Evolutionary conservation across 2,329 filamentous ascomycete genomes (phyloP), one percentile per base, ranked within the genome.

Genomic region (Trichoderma gracile): DNA sequence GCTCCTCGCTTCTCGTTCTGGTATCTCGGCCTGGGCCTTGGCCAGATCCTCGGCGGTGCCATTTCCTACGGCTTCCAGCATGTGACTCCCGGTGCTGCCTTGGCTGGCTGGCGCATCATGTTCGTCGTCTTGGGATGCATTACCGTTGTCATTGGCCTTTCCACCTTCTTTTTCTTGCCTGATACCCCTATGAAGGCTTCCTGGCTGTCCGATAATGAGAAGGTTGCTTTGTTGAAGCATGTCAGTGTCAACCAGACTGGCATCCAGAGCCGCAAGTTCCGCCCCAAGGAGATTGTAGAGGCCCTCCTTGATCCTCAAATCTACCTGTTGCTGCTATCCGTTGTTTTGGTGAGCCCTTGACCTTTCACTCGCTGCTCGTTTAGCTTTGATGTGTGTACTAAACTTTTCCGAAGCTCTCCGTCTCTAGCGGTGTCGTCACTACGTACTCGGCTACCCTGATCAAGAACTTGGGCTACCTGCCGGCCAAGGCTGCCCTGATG

Each of bases 101-200:
- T 82, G 2, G 78, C 84, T n/a, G 88, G 88, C 4, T 92, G 88
- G 88, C 79, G 86, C 6, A 88, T 84, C 84, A 81, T 91, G 25
- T 91, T 91, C 73, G 85, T 91, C 53, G 83, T 88, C 14, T 86
- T 91, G 69, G 89, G 89, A 9, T 77, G 79, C 5, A 77, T 77
- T 25, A 79, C 77, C 2, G 72, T 77, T 3, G 17, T 70, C 7
- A 71, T 77, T 6, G 77, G 76, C 0, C 50, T 77, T 9, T 70
- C 67, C 55, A 73, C 73, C 8, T 69, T 77, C 38, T 43, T 74
- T 25, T 72, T 77, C 45, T 70, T 79, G 1, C 77, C 77, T 3
- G 75, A 78, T 46, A 84, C 66, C 69, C 84, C 75, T 0, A 83
- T 82, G 70, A 80, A 84, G 42, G 75, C 82, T 3, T 74, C 73